These are phyloP conservation scores for Aspergillus sergii DNA, from an alignment of 2,329 filamentous ascomycete genomes.

Conservation along the genomic window DNA sequence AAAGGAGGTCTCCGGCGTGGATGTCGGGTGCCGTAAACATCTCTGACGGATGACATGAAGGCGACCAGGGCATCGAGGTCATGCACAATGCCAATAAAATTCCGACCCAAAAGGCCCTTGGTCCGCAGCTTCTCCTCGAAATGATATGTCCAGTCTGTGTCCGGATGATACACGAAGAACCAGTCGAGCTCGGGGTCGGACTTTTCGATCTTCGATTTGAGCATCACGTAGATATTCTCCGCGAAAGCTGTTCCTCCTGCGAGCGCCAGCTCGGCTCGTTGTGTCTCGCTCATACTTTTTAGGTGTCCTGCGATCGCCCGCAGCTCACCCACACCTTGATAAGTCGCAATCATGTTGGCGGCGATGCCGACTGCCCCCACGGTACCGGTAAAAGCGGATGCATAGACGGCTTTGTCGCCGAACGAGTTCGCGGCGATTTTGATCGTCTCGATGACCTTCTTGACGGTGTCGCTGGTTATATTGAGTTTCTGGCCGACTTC, in stretches of 20 bases:
- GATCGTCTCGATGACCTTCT: neutral
- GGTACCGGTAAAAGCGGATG: neutral
- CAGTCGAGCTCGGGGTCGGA: conserved; percentile 3
- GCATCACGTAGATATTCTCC: conserved; percentile 6
- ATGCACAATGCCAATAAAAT: conserved; percentile 7
- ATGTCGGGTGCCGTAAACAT: neutral
- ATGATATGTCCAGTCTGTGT: conserved; percentile 10
- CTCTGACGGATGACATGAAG: conserved; percentile 4
- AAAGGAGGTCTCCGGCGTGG: neutral
- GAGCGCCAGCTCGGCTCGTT: conserved; percentile 1
- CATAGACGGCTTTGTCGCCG: conserved; percentile 8
- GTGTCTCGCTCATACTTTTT: conserved; percentile 3
- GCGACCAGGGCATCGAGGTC: conserved; percentile 5
- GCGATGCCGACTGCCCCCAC: neutral
- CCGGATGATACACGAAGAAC: conserved; percentile 9
- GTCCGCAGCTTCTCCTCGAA: conserved; percentile 5
- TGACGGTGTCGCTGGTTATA: neutral
- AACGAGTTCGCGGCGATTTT: conserved; percentile 6
- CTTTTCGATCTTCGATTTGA: conserved; percentile 6
- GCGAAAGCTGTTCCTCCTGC: conserved; percentile 1
- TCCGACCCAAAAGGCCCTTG: conserved; percentile 1
- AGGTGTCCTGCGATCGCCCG: conserved; percentile 8
- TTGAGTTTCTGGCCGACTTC: neutral
- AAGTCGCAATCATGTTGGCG: neutral
- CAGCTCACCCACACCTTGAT: conserved; percentile 6